These are phyloP conservation scores for Aphanomyces astaci DNA, from an alignment of 352 stramenopile species.

Conservation along the genomic window DNA sequence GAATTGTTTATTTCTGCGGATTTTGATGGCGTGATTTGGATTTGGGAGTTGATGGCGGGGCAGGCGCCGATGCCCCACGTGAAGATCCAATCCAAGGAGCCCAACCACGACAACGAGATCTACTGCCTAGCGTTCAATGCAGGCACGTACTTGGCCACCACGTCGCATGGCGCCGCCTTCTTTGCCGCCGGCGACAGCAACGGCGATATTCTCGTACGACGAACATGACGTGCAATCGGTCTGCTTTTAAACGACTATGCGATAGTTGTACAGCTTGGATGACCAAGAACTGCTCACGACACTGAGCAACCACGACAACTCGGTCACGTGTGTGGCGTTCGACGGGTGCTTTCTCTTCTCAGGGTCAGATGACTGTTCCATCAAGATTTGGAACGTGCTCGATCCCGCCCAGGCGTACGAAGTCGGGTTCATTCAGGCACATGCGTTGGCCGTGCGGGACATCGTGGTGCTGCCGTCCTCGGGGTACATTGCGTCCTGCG, in stretches of 20 bases:
- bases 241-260: not conserved
- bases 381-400: conserved; percentile 65
- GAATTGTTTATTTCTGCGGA: conserved; percentile 54
- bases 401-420: conserved; percentile 43
- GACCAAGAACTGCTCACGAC: conserved; percentile 37
- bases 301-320: conserved; percentile 49
- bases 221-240: too few species aligned
- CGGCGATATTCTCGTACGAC: conserved; percentile 44
- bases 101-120: conserved; percentile 37
- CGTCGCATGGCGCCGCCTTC: conserved; percentile 45
- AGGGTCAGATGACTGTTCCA: conserved; percentile 49
- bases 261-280: conserved; percentile 48
- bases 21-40: conserved; percentile 36
- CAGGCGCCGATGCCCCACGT: conserved; percentile 3
- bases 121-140: conserved; percentile 45
- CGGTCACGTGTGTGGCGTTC: conserved; percentile 39
- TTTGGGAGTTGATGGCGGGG: conserved; percentile 36
- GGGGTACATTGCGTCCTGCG: conserved; percentile 39
- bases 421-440: conserved; percentile 39
- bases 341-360: conserved; percentile 75
- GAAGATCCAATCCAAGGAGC: conserved; percentile 20
- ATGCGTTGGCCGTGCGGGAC: conserved; percentile 41
- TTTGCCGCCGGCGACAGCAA: conserved; percentile 45
- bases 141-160: conserved; percentile 34
- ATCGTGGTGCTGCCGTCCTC: conserved; percentile 36